These are phyloP conservation scores for Porogramme epimiltina DNA, from an alignment of 1,284 basidiomycete species.

Conservation along the genomic window DNA sequence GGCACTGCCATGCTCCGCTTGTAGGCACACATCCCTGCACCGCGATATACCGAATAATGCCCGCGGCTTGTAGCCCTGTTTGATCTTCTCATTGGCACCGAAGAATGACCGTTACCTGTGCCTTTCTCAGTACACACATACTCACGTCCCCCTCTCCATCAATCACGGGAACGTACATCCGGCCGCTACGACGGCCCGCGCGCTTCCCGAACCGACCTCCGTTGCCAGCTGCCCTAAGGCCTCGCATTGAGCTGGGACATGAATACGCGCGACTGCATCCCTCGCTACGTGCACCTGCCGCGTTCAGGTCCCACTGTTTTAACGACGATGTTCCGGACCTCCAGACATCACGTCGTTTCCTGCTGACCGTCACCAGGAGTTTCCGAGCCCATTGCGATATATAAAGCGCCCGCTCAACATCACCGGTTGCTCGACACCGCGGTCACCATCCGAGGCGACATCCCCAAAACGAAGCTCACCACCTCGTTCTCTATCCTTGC, in stretches of 20 bases:
- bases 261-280: not conserved
- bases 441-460: not conserved
- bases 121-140: not conserved
- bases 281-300: not conserved
- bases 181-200: not conserved
- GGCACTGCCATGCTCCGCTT: no score
- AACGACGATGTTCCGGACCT: constrained; percentile 19
- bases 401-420: not conserved
- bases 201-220: constrained; percentile 1
- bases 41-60: no score
- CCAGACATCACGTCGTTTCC: not conserved
- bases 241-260: not conserved
- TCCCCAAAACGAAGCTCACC: constrained; percentile 24
- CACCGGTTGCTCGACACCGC: not conserved
- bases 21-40: no score
- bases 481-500: constrained; percentile 26
- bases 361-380: not conserved
- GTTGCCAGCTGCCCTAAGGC: not conserved
- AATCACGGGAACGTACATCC: constrained; percentile 5
- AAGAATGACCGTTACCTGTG: no score
- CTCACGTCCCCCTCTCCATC: not conserved
- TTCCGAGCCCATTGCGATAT: not conserved
- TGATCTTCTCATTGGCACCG: no score
- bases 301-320: constrained; percentile 3
- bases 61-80: no score